Conservation (phyloP, 2,329 filamentous ascomycete genomes). For the Neonectria hederae region DNA sequence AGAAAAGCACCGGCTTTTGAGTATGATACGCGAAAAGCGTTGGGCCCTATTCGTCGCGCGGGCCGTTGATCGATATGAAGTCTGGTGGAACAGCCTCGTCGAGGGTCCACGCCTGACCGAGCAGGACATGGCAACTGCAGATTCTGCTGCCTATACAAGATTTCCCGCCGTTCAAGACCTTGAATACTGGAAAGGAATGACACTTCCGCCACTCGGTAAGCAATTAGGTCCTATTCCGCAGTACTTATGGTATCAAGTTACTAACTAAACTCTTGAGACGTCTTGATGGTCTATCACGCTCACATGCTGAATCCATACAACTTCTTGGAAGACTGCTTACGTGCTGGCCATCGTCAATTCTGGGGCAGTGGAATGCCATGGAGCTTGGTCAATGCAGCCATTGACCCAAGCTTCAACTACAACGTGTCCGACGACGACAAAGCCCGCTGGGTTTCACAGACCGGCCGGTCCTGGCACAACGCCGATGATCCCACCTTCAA, state of each 20-base stretch:
- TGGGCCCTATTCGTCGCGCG: constrained; percentile 73
- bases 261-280: constrained; percentile 54
- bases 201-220: constrained; percentile 38
- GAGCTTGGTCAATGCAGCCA: constrained; percentile 62
- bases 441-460: constrained; percentile 55
- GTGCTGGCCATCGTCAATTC: constrained; percentile 27
- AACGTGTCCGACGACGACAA: constrained; percentile 52
- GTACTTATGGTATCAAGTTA: too few relatives aligned
- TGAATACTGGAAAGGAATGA: constrained; percentile 28
- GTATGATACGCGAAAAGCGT: constrained; percentile 69
- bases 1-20: constrained; percentile 45
- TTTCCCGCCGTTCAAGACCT: constrained; percentile 11
- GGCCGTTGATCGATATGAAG: constrained; percentile 69
- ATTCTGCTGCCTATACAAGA: constrained; percentile 10
- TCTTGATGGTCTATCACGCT: constrained; percentile 78
- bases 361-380: constrained; percentile 72
- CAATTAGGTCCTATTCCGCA: too few relatives aligned
- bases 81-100: constrained; percentile 61
- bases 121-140: constrained; percentile 7
- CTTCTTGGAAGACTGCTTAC: constrained; percentile 43
- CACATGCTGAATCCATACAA: constrained; percentile 75
- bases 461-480: constrained; percentile 64
- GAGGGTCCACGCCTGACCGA: constrained; percentile 23
- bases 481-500: constrained; percentile 57
- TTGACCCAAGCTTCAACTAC: constrained; percentile 66